Evolutionary conservation across 2,329 filamentous ascomycete genomes (phyloP), one percentile per base, ranked within the genome.

Genomic region (Pyrenochaeta sp.): DNA sequence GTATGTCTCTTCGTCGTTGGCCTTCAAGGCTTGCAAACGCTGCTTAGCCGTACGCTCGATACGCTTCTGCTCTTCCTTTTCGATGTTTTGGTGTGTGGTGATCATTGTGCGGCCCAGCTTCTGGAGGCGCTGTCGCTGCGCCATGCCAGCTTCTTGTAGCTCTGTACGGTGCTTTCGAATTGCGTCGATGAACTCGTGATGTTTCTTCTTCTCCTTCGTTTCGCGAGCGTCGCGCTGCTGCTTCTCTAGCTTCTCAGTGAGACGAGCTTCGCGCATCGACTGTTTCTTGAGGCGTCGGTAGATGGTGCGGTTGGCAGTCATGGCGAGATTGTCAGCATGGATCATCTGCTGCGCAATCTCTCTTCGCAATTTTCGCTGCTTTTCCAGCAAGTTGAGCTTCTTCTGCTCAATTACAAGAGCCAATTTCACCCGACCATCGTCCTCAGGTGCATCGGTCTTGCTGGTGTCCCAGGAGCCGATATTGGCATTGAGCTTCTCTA

Each of bases 1-100:
- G 75, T 99, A 99, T 0, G 95, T 96, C 79, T 98, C 95, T 81
- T 99, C 95, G 76, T 99, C 95, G 87, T 99, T 96, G 69, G 95
- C 94, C 81, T 97, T 98, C 75, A 99, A 85, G 57, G 95, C 95
- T 78, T 98, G 94, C 63, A 99, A 88, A 97, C 95, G 95, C 78
- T 99, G 95, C 83, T 99, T 99, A 61, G 95, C 95, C 9, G 94
- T 99, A 61, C 95, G 87, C 81, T 99, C 95, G 63, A 99, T 90
- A 59, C 95, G 91, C 82, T 97, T 98, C 84, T 98, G 94, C 79
- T 99, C 95, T 82, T 99, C 95, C 80, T 97, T 97, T 77, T 99
- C 95, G 74, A 99, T 98, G 75, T 94, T 91, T 78, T 93, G 90
- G 76, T 99, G 95, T 57, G 97, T 93, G 51, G 84, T 79, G 60